Base-by-base conservation (phyloP, 2,329 filamentous ascomycete genomes). In the Zymoseptoria ardabiliae region DNA sequence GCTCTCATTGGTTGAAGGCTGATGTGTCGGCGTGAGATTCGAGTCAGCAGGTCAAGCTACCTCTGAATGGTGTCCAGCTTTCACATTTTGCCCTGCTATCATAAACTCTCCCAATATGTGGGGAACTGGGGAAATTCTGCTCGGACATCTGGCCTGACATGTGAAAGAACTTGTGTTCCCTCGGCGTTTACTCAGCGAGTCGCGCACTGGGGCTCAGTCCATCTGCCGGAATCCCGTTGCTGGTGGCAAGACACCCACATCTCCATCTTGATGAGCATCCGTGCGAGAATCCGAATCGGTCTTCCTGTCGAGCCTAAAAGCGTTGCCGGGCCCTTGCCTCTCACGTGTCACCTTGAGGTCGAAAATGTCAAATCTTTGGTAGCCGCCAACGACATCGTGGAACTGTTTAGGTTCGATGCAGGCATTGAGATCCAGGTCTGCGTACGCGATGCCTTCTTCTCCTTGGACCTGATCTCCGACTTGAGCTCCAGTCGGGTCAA, bases 401-500 rank as follows among this genome's bases (percentile, higher is more conserved):
- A 79, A 83, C 66, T 83, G 81, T 63, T 84, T 84, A 0, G 78
- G 78, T 62, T 84, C 81, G 0, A 84, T 70, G 48, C 79, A 82
- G 3, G 77, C 73, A 0, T 73, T 72, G 4, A 83, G 60, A 64
- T 82, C 71, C 60, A 84, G 59, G 58, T 83, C 79, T 0, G 79
- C 79, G 64, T 83, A 83, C 7, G 81, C 53, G 6, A 84, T 77
- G 0, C 73, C 80, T 61, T 83, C 80, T 11, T 76, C 70, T 0
- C 70, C 63, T 25, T 81, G 78, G 13, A 83, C 55, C 7, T 73
- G 73, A 0, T 79, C 13, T 41, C 71, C 6, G 54, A 65, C 22
- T 21, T 69, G 62, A 0, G 76, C 70, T 0, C 81, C 81, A 0
- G 78, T 80, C 0, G 81, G 80, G 64, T 82, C 78, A 1, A 84